These are phyloP conservation scores for Saccharomycopsis schoenii DNA, from an alignment of 805 yeast species.

Conservation along the genomic window DNA sequence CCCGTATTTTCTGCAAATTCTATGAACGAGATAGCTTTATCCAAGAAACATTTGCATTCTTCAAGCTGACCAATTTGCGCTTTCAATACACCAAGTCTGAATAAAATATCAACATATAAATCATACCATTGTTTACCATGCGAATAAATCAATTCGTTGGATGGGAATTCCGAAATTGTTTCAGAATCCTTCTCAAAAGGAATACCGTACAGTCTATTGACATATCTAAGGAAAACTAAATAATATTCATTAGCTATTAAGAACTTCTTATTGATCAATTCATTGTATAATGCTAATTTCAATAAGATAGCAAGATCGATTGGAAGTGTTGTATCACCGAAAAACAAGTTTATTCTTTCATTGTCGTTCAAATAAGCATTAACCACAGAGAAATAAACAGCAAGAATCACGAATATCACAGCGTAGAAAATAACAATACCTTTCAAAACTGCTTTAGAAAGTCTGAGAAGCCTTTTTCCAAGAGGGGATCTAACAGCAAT, in stretches of 20 bases:
- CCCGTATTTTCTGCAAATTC: neutral
- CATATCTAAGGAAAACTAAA: conserved; percentile 23
- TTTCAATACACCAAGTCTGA: conserved; percentile 31
- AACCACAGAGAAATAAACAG: conserved; percentile 5
- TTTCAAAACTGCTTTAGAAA: conserved; percentile 17
- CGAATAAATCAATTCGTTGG: conserved; percentile 21
- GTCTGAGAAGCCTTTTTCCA: conserved; percentile 7
- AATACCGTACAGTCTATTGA: conserved; percentile 26
- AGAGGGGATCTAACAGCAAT: conserved; percentile 8
- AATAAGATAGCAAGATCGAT: conserved; percentile 11
- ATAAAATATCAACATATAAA: conserved; percentile 30
- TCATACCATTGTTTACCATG: conserved; percentile 26
- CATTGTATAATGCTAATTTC: conserved; percentile 31
- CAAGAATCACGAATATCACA: conserved; percentile 10
- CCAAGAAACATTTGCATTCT: conserved; percentile 23
- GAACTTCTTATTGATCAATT: conserved; percentile 27
- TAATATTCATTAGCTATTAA: conserved; percentile 28
- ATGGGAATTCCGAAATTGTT: conserved; percentile 20
- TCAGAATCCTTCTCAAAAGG: conserved; percentile 20
- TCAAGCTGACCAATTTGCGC: conserved; percentile 22
- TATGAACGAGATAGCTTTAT: conserved; percentile 25
- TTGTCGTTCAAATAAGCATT: conserved; percentile 11
- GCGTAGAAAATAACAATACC: conserved; percentile 18
- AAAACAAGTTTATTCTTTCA: conserved; percentile 13
- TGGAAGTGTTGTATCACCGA: neutral